A percentile compares a stretch with the other conserved stretches of the same genome.
phyloP scores from a whole-genome alignment of 805 yeast species.

The Jamesozyma spencerorum region DNA sequence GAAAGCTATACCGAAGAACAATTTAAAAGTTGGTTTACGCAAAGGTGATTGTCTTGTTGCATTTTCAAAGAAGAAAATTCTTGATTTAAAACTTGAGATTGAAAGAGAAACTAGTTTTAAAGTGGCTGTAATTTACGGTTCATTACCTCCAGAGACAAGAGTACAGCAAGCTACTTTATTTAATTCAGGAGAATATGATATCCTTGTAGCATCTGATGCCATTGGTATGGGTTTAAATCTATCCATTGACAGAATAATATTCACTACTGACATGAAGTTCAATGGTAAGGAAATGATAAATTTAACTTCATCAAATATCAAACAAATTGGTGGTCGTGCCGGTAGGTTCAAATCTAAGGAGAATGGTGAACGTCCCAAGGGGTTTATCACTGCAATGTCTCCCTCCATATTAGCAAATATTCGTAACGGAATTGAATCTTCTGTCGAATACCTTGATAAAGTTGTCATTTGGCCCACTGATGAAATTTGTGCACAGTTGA shows the following conservation, averaged over 20 bases:
- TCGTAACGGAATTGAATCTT: constrained; percentile 38
- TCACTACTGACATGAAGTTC: constrained; percentile 58
- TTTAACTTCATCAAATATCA: constrained; percentile 57
- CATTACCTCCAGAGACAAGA: constrained; percentile 91
- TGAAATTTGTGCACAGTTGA: constrained; percentile 55
- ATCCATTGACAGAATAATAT: constrained; percentile 71
- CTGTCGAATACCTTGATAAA: constrained; percentile 41
- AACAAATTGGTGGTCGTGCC: constrained; percentile 95
- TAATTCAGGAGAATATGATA: constrained; percentile 69
- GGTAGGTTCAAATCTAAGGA: constrained; percentile 52
- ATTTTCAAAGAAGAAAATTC: constrained; percentile 66
- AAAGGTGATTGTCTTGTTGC: constrained; percentile 87
- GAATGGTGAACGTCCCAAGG: constrained; percentile 26
- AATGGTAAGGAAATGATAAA: constrained; percentile 46
- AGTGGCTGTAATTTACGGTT: constrained; percentile 91
- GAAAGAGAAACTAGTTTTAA: constrained; percentile 52
- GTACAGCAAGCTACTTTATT: constrained; percentile 73
- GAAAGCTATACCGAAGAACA: constrained; percentile 22
- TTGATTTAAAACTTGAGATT: constrained; percentile 58
- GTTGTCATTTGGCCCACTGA: constrained; percentile 81
- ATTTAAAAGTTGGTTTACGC: constrained; percentile 19
- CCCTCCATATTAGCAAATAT: constrained; percentile 38
- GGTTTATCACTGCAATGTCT: constrained; percentile 48
- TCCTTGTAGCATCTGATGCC: constrained; percentile 93
- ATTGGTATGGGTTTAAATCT: constrained; percentile 95